Evolutionary conservation across 23 red algal species (phyloP), one percentile per base, ranked within the genome.

Genomic region (Gracilaria domingensis): DNA sequence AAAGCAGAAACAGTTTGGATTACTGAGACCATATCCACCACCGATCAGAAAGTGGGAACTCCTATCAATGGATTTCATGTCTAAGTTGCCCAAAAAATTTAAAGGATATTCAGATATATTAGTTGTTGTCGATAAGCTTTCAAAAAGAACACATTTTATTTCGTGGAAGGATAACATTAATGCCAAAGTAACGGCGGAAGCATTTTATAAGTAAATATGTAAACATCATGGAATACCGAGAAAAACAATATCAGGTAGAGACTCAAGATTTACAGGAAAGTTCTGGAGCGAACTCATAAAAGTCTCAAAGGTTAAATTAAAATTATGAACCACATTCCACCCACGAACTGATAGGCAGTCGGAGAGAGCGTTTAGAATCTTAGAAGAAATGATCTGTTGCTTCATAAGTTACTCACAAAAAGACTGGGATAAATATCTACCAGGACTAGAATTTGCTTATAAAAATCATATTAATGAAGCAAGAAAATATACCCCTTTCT

Each of bases 41-140:
- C 34, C 35, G 36, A 12, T 16, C 2, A 74, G 74, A 11, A 86
- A 86, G 33, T 86, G 82, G 64, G 64, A 86, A 72, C 17, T 49
- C 14, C 74, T 86, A 72, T 70, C 65, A n/a, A 86, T 86, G 65
- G 65, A 86, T 0, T 86, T 70, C 65, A 66, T 86, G 14, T 70
- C 54, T 34, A 39, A 86, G 6, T 51, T 74, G 37, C 82, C 82
- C 33, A 69, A 70, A 74, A 86, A 8, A n/a, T 16, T 39, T 12
- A 28, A 36, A 51, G 74, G 49, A 25, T 23, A 35, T 51, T n/a
- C n/a, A 55, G n/a, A n/a, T n/a, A 74, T 86, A 6, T 20, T 73
- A 0, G 64, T 86, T 13, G 37, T 86, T n/a, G 65, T 86, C 8
- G 62, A 86, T 18, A 86, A 86, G 29, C 26, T 74, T 51, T 86